phyloP scores from a whole-genome alignment of 179 eudicot species.

The Beta corolliflora region DNA sequence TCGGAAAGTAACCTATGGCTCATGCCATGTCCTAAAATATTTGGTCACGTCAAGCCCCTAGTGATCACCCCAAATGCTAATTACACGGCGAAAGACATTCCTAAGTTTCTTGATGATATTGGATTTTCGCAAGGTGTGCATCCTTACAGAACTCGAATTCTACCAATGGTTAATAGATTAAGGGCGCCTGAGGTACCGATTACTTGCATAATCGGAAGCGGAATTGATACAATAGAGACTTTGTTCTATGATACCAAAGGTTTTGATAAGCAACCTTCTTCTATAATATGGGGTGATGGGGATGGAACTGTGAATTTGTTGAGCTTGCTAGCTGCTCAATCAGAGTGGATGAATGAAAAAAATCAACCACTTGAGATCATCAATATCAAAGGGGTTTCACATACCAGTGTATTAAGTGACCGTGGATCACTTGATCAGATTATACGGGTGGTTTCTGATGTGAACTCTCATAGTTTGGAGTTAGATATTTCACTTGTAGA shows the following conservation, averaged over 20 bases:
- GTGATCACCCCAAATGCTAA: constrained; percentile 50
- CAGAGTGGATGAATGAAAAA: constrained; percentile 41
- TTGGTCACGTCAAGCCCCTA: constrained; percentile 40
- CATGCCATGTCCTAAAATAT: constrained; percentile 60
- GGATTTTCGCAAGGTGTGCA: constrained; percentile 53
- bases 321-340: constrained; percentile 60
- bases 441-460: constrained; percentile 38
- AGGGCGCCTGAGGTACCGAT: constrained; percentile 52
- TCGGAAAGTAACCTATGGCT: constrained; percentile 89
- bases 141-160: constrained; percentile 56
- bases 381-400: constrained; percentile 61
- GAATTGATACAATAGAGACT: constrained; percentile 58
- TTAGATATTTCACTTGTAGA: constrained; percentile 2
- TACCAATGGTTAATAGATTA: constrained; percentile 55
- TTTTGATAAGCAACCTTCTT: constrained; percentile 64
- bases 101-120: constrained; percentile 57
- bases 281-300: constrained; percentile 68
- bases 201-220: constrained; percentile 69
- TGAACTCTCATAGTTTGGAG: constrained; percentile 36
- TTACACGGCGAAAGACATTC: constrained; percentile 52
- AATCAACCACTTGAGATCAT: constrained; percentile 50
- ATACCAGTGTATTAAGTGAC: constrained; percentile 54
- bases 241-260: constrained; percentile 60
- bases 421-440: constrained; percentile 47
- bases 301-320: constrained; percentile 87